phyloP scores from a whole-genome alignment of 2,329 filamentous ascomycete species.

The Colletotrichum siamense region DNA sequence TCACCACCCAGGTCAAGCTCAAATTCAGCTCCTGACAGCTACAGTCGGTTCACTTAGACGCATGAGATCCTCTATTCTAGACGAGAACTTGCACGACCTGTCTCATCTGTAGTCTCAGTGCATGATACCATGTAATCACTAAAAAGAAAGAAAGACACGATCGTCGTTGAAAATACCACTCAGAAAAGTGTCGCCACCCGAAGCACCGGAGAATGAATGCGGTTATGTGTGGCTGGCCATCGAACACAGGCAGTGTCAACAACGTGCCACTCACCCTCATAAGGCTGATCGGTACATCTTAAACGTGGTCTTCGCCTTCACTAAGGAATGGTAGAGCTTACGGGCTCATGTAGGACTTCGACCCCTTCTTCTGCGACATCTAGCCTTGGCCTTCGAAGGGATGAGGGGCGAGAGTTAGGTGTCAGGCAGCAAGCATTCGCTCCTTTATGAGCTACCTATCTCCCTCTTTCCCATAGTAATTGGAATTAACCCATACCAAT shows the following conservation, averaged over 20 bases:
- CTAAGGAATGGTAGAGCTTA: background rate
- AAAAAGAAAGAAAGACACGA: background rate
- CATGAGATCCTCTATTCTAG: fast-evolving
- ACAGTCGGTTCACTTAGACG: background rate
- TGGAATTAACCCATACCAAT: fast-evolving
- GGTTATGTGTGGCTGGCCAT: background rate
- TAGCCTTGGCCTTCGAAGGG: background rate
- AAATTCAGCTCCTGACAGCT: background rate
- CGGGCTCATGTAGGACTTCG: background rate
- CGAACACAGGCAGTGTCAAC: background rate
- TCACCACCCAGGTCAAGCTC: background rate
- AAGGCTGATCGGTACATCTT: background rate
- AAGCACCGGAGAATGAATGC: background rate
- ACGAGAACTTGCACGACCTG: fast-evolving
- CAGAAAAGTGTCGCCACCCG: background rate
- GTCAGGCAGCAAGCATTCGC: background rate
- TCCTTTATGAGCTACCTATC: background rate
- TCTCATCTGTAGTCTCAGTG: fast-evolving
- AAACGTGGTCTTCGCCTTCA: background rate
- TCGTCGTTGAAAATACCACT: background rate
- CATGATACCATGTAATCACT: fast-evolving
- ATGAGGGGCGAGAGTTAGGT: background rate
- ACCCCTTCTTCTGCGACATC: background rate
- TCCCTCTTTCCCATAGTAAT: fast-evolving
- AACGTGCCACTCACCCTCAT: fast-evolving